Base-by-base conservation (phyloP, 2,329 filamentous ascomycete genomes). In the Didymella keratinophila region DNA sequence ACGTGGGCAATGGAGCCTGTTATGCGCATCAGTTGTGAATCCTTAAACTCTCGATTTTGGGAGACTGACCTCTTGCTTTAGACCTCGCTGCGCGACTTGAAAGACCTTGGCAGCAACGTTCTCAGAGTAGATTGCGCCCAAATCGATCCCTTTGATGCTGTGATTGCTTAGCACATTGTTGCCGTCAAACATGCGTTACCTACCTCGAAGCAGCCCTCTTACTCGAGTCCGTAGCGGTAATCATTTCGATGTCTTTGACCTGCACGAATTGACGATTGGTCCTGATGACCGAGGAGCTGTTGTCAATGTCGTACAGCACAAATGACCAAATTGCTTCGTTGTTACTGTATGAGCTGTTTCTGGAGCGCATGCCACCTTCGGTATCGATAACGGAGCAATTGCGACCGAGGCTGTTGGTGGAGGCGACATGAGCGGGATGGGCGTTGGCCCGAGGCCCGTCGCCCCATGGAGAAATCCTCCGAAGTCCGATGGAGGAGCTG, bases 51-150 rank as follows among this genome's bases (percentile, higher is more conserved):
- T 4, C 7, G 23, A 14, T 4, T n/a, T 23, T 27, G 10, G 4
- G 2, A 32, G 5, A 21, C 27, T 39, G 3, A 71, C 72, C 36
- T 63, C 28, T 53, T 69, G 62, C 28, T 70, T 71, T 0, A 70
- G 32, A 2, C 68, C 71, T 56, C 66, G 62, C 48, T 71, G 70
- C 3, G 73, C 72, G 21, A 75, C 73, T 61, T 76, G 73, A 4
- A 74, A 48, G 9, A 76, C 63, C 36, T 76, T 76, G 18, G 71
- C 72, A 34, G 57, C 51, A 0, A 70, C 66, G 48, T 70, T 76
- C 44, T 75, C 71, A 0, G 71, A 68, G 46, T 66, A 76, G 8
- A 73, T 50, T n/a, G 64, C 61, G 41, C 61, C 62, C 14, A 76
- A 54, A 36, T 76, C 63, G 20, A 72, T 48, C 10, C 67, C 70